Evolutionary conservation across 2,329 filamentous ascomycete species (phyloP), one percentile per base, ranked within the genome.

Genomic region (Fusarium sp.): DNA sequence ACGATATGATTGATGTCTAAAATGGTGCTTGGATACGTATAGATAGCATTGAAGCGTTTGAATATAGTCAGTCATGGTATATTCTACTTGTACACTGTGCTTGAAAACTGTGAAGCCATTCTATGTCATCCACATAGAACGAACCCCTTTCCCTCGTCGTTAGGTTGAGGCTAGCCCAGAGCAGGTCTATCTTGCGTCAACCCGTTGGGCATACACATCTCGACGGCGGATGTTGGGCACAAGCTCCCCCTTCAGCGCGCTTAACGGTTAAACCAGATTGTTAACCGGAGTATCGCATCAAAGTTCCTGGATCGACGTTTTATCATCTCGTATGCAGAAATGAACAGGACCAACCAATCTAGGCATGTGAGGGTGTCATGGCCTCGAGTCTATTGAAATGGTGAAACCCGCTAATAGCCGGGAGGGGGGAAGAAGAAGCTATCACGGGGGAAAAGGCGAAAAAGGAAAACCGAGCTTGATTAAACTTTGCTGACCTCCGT

Each of bases 11-110:
- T 72, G 38, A 60, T 64, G 67, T 37, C 68, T 50, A 78, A 77
- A 74, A 73, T 72, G 62, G 69, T 68, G 71, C 27, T 64, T 66
- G 69, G 68, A 56, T 75, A 74, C 37, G 73, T 69, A 70, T 67
- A 71, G 72, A 74, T 64, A 76, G 75, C 70, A 74, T 78, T 71
- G 59, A 69, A 78, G 76, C 76, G 73, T 76, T 61, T 75, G 63
- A 67, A 73, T 75, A 72, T 27, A 66, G 67, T 35, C 62, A 13
- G 16, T 18, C 34, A 38, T 59, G n/a, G 31, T 42, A 56, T 20
- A 10, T 66, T 57, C 62, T 52, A 35, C 20, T 58, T 59, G 54
- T 58, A 24, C 31, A 34, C 34, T 2, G 14, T 22, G 27, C 24
- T 56, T 35, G 31, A 34, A 13, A 58, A 27, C 54, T 37, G 14